Evolutionary conservation across 495 filamentous ascomycete species (phyloP).

Genomic region (Letharia columbiana): DNA sequence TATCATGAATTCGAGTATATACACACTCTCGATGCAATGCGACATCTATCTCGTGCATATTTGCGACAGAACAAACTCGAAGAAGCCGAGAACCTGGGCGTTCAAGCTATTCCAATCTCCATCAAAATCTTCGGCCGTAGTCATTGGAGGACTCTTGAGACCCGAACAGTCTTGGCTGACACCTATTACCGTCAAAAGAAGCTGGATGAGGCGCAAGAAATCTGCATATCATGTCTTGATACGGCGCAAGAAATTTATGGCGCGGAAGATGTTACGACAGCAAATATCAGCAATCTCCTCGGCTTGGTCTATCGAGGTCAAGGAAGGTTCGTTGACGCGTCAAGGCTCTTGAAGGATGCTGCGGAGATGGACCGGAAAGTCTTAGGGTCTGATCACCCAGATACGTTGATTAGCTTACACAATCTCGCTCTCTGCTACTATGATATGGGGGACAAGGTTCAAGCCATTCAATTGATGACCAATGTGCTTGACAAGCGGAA

Average conservation of each 20-base stretch:
- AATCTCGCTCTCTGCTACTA: background rate
- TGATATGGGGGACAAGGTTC: background rate
- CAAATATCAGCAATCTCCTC: background rate
- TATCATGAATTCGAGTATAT: background rate
- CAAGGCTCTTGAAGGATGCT: background rate
- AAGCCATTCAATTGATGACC: slow-evolving; percentile 6
- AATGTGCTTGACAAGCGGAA: background rate
- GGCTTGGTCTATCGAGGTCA: background rate
- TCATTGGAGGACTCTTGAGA: background rate
- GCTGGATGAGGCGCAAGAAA: background rate
- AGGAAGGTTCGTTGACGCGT: background rate
- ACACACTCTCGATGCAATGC: background rate
- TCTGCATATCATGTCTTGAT: background rate
- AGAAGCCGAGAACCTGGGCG: background rate
- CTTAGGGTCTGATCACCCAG: background rate
- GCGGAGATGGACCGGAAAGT: background rate
- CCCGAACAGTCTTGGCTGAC: background rate
- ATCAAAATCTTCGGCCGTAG: background rate
- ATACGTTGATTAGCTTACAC: background rate
- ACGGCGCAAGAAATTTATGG: background rate
- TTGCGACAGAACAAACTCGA: background rate
- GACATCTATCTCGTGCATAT: background rate
- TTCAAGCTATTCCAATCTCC: background rate
- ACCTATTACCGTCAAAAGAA: background rate
- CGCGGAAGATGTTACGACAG: background rate